A percentile compares a stretch with the other conserved stretches of the same genome.
phyloP scores from a whole-genome alignment of 345 rosid genomes.

The Aurinia saxatilis region DNA sequence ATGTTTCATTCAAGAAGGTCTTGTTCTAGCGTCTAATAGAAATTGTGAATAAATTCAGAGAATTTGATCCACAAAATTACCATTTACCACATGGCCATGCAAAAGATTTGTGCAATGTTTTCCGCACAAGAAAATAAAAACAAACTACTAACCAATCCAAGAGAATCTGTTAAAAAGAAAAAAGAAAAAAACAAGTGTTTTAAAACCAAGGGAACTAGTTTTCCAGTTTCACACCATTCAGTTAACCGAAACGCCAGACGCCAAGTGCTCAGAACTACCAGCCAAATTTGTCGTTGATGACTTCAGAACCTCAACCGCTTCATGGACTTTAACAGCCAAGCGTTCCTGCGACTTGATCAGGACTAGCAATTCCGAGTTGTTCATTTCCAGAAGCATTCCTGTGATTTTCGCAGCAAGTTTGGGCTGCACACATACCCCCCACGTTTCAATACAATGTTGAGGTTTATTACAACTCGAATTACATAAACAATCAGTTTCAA shows the following conservation, averaged over 20 bases:
- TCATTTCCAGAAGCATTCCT: slow-evolving; percentile 80
- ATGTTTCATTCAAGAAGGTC: slow-evolving; percentile 38
- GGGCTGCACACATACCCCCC: slow-evolving; percentile 37
- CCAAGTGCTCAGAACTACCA: slow-evolving; percentile 30
- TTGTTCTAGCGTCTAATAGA: slow-evolving; percentile 37
- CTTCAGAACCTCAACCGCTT: slow-evolving; percentile 65
- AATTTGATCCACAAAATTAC: background rate
- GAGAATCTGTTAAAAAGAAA: no score
- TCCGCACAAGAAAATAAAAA: background rate
- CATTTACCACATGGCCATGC: background rate
- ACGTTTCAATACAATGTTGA: background rate
- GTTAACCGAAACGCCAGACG: slow-evolving; percentile 56
- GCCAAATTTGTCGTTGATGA: slow-evolving; percentile 39
- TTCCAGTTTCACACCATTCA: slow-evolving; percentile 11
- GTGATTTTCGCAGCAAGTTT: slow-evolving; percentile 69
- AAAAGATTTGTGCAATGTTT: background rate
- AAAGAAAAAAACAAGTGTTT: background rate
- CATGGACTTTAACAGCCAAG: slow-evolving; percentile 52
- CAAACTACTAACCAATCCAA: background rate
- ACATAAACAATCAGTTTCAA: background rate
- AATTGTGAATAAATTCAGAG: background rate
- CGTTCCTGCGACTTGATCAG: slow-evolving; percentile 58
- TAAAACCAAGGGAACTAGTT: background rate
- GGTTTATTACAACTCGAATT: background rate
- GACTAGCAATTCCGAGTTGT: slow-evolving; percentile 52